These are phyloP conservation scores for Hydnomerulius pinastri DNA, from an alignment of 768 basidiomycete species.

Conservation along the genomic window DNA sequence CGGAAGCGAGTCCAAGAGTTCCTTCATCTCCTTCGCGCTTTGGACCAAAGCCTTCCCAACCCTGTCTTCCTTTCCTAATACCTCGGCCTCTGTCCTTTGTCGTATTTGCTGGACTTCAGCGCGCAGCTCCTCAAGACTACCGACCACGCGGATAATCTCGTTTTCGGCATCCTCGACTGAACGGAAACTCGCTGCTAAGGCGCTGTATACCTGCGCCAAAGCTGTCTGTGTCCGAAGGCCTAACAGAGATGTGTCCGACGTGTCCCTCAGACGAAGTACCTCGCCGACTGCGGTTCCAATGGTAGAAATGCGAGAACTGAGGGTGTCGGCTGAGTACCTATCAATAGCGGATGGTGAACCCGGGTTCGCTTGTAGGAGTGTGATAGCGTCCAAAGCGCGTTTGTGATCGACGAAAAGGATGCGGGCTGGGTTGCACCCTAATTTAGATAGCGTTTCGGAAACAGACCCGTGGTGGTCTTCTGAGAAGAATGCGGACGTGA, in stretches of 20 bases:
- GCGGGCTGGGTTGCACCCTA: slow-evolving; percentile 27
- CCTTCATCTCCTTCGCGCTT: slow-evolving; percentile 30
- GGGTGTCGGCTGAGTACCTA: slow-evolving; percentile 62
- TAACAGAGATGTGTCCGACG: slow-evolving; percentile 10
- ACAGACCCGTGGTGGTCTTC: slow-evolving; percentile 15
- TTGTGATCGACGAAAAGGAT: slow-evolving; percentile 57
- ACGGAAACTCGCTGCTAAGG: slow-evolving; percentile 38
- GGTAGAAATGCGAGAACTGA: slow-evolving; percentile 57
- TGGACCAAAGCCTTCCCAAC: slow-evolving; percentile 31
- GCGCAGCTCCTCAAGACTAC: slow-evolving; percentile 39
- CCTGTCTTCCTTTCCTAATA: slow-evolving; percentile 35
- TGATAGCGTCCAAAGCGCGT: slow-evolving; percentile 58
- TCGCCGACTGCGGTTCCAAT: slow-evolving; percentile 43
- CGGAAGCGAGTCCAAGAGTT: slow-evolving; percentile 33
- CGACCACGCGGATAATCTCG: slow-evolving; percentile 38
- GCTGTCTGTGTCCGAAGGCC: slow-evolving; percentile 40
- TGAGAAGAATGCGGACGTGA: slow-evolving; percentile 32
- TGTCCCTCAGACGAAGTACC: slow-evolving; percentile 9
- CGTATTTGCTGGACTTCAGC: slow-evolving; percentile 41
- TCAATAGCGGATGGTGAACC: slow-evolving; percentile 55
- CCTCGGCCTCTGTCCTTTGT: slow-evolving; percentile 35
- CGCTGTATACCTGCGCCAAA: slow-evolving; percentile 40
- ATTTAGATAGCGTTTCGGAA: slow-evolving; percentile 22
- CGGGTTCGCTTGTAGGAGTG: slow-evolving; percentile 46
- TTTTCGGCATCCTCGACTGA: slow-evolving; percentile 31